Conservation (phyloP, 169 alveolate genomes). For the Plasmodium gallinaceum region DNA sequence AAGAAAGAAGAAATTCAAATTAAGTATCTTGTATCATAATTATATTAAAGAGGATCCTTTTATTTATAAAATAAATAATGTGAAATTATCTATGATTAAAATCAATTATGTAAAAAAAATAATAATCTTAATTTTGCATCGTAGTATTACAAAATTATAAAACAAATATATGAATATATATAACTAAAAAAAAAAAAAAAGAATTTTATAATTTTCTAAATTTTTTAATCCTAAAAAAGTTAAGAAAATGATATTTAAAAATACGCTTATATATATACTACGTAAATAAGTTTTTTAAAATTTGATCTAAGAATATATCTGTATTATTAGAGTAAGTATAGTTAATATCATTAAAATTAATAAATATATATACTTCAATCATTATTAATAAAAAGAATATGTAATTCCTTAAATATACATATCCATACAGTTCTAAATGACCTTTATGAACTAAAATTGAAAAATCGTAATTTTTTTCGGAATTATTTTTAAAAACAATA, state of each 20-base stretch:
- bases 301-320: constrained; percentile 58
- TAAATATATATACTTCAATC: constrained; percentile 41
- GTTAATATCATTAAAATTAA: constrained; percentile 29
- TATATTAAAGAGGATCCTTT: no score
- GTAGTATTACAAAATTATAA: no score
- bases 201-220: background rate
- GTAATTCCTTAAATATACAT: constrained; percentile 46
- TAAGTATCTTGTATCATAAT: no score
- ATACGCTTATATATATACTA: background rate
- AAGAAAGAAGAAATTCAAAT: no score
- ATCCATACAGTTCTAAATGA: constrained; percentile 63
- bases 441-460: constrained; percentile 34
- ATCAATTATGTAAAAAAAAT: no score
- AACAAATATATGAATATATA: no score
- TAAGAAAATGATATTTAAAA: background rate
- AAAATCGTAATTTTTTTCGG: constrained; percentile 44
- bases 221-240: background rate
- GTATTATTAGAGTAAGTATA: constrained; percentile 64
- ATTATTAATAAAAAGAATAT: constrained; percentile 48
- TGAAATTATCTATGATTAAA: no score
- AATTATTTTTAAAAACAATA: constrained; percentile 44
- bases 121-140: no score
- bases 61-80: no score
- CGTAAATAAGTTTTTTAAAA: constrained; percentile 59
- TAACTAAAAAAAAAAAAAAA: no score